Evolutionary conservation across 1,284 basidiomycete species (phyloP), one percentile per base, ranked within the genome.

Genomic region (Pseudozyma tsukubaensis): DNA sequence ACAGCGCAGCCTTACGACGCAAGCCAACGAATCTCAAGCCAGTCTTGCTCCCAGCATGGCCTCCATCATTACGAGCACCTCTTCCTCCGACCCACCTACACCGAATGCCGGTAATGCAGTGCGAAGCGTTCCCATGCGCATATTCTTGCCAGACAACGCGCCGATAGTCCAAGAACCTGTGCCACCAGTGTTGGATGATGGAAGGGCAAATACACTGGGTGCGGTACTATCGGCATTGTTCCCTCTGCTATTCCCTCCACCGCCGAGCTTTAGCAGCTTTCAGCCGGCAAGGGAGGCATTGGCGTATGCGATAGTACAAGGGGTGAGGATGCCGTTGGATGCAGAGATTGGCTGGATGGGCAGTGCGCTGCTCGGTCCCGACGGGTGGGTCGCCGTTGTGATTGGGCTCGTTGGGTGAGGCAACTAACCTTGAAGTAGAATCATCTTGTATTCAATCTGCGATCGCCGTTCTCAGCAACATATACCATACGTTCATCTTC

Each of bases 331-430:
- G 3, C 96, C 96, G 0, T 86, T 90, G 16, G 94, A 97, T 47
- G 88, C 93, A 1, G 94, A 97, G 81, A 88, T 98, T 81, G 93
- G 91, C 1, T 98, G 95, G 95, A 85, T 98, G 13, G 92, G 93
- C 13, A 91, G 92, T 12, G 94, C 93, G 77, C 87, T 97, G 85
- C 89, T 91, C 13, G 94, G 94, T 11, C 93, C 94, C 7, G 96
- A 98, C 82, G 96, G 96, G 8, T 98, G 95, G 95, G 59, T 74
- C 14, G 50, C 67, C 6, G 63, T 74, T 1, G 66, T 74, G 5
- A 70, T 74, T 49, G 72, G 67, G 39, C 42, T 74, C 24, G 43
- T 74, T 10, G 35, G 34, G 4, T 47, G 21, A 35, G 14, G 24
- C 24, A 29, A 29, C 24, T 6, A 3, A 6, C 24, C 24, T 3